Base-by-base conservation (phyloP, 2,329 filamentous ascomycete species). In the Metarhizium robertsii region DNA sequence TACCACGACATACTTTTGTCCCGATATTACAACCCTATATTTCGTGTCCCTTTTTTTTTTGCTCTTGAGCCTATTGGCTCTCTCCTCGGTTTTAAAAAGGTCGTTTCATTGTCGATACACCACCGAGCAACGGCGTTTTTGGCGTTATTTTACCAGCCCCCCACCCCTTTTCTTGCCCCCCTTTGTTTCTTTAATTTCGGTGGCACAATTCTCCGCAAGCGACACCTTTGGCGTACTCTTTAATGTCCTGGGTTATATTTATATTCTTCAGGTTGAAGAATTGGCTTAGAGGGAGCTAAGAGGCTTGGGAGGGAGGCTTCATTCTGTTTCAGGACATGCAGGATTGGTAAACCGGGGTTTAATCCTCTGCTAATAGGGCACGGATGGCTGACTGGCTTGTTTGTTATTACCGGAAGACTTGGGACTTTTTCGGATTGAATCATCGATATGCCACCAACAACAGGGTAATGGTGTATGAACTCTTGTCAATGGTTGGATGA, bases 41-140 rank as follows among this genome's bases (percentile, higher is more conserved):
- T 46, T 43, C 38, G 47, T 46, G n/a, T n/a, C 53, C 49, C 59
- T 60, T 55, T 58, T 58, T 58, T 46, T 52, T 65, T 63, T n/a
- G 18, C 34, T 14, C 34, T 32, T 45, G 3, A 11, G 40, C 4
- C 29, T 43, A 25, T 34, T 32, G 6, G 20, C 13, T 54, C 25
- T 50, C 29, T 30, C 25, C 45, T 48, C 14, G 20, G 20, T 29
- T 30, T 14, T 30, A 14, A 25, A 52, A 50, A 29, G 54, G 50
- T 55, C 20, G 36, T 45, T 53, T 52, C 47, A 16, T 34, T 48
- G 16, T 45, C 43, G 55, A 55, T 53, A 53, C 47, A 57, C 49
- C 45, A 67, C 60, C 59, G 59, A 69, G 67, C 67, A 68, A 61
- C 55, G 66, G 67, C 63, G 67, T 68, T 68, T 61, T 53, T 20